phyloP scores from a whole-genome alignment of 2,329 filamentous ascomycete species.

The Hymenotorrendiella dingleyae region DNA sequence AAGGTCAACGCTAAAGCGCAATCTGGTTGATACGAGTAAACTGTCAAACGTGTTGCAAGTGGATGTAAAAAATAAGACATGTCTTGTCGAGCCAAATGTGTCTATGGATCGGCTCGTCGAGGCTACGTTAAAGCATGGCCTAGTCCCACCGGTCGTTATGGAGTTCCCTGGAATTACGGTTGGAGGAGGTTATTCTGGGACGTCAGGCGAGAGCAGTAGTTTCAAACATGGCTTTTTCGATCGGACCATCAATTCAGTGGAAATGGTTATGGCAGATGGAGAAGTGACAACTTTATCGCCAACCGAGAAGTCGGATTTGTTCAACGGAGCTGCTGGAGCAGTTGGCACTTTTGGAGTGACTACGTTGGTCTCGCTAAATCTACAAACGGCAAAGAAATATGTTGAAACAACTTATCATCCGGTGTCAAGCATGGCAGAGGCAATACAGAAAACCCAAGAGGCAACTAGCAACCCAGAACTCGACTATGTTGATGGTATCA shows the following conservation, averaged over 20 bases:
- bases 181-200: constrained; percentile 61
- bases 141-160: constrained; percentile 62
- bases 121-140: constrained; percentile 46
- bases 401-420: constrained; percentile 51
- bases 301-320: constrained; percentile 46
- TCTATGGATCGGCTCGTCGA: constrained; percentile 59
- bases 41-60: constrained; percentile 42
- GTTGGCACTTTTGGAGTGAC: constrained; percentile 56
- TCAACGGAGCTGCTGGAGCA: constrained; percentile 51
- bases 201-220: constrained; percentile 60
- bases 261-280: constrained; percentile 57
- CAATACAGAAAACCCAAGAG: constrained; percentile 37
- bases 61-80: constrained; percentile 36
- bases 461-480: constrained; percentile 28
- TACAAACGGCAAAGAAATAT: constrained; percentile 46
- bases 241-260: constrained; percentile 52
- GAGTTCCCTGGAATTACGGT: constrained; percentile 66
- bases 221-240: constrained; percentile 65
- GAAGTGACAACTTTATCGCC: constrained; percentile 43
- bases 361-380: constrained; percentile 52
- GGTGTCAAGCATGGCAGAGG: constrained; percentile 36
- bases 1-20: constrained; percentile 34
- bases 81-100: constrained; percentile 61
- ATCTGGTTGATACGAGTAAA: constrained; percentile 42
- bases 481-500: constrained; percentile 60